A percentile compares a stretch with the other conserved stretches of the same genome.
Evolutionary conservation across 2,329 filamentous ascomycete species (phyloP).

Genomic region (Massarina eburnea): DNA sequence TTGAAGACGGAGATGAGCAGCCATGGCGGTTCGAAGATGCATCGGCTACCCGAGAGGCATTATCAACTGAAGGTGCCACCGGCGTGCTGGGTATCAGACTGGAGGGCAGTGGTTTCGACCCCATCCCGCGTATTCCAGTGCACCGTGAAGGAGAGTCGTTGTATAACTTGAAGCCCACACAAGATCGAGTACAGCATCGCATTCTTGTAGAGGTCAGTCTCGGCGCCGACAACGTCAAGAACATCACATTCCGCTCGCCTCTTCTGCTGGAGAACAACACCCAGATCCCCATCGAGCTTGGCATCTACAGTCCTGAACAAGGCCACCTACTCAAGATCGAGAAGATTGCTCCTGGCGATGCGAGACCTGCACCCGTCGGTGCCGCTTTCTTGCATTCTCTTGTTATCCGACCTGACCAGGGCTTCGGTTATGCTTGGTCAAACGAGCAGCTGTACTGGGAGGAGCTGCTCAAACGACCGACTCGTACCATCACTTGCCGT

Average conservation of each 20-base stretch:
- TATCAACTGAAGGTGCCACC: conserved; percentile 79
- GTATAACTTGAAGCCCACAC: conserved; percentile 85
- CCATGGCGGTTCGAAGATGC: conserved; percentile 98
- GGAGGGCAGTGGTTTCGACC: conserved; percentile 92
- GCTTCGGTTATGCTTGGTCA: conserved; percentile 96
- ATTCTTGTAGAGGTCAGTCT: conserved; percentile 89
- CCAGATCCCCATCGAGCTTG: conserved; percentile 91
- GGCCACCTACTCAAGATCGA: conserved; percentile 95
- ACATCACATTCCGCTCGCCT: conserved; percentile 92
- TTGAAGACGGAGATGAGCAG: conserved; percentile 85
- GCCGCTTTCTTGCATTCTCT: conserved; percentile 87
- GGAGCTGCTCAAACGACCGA: conserved; percentile 81
- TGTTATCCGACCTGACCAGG: conserved; percentile 86
- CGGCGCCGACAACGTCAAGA: conserved; percentile 95
- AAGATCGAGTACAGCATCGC: conserved; percentile 81
- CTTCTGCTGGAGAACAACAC: conserved; percentile 93
- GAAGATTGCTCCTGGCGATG: conserved; percentile 91
- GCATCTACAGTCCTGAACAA: conserved; percentile 83
- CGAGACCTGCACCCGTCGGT: conserved; percentile 85
- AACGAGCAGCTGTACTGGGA: conserved; percentile 89
- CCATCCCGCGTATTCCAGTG: conserved; percentile 81
- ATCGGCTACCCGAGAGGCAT: conserved; percentile 90
- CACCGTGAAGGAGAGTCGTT: conserved; percentile 93
- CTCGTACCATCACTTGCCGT: conserved; percentile 83
- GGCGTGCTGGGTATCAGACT: conserved; percentile 80